phyloP scores from a whole-genome alignment of 176 grass and related monocot genomes.

The Zizania latifolia region DNA sequence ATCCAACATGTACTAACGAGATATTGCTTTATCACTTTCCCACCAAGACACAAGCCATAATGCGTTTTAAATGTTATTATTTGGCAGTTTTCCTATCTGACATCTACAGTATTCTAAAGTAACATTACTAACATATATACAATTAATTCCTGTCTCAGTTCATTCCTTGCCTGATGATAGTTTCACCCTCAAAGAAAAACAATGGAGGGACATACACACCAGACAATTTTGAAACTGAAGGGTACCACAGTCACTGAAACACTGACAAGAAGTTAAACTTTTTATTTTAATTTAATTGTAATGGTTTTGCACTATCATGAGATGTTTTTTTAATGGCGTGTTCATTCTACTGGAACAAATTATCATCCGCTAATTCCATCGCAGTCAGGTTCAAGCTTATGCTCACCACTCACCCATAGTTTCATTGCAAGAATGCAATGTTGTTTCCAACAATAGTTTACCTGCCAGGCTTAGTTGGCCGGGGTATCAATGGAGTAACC shows the following conservation, averaged over 20 bases:
- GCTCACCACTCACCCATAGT: neutral
- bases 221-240: neutral
- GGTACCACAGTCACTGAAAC: neutral
- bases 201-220: neutral
- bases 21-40: neutral
- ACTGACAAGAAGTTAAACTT: neutral
- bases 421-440: neutral
- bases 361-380: neutral
- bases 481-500: conserved; percentile 68
- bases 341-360: neutral
- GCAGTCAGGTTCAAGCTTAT: neutral
- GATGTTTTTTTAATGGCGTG: neutral
- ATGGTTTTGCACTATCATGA: neutral
- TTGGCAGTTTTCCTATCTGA: neutral
- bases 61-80: neutral
- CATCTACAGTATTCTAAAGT: neutral
- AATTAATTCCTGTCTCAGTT: neutral
- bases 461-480: conserved; percentile 40
- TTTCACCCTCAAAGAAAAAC: neutral
- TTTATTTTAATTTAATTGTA: neutral
- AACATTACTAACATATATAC: neutral
- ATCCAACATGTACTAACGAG: conserved; percentile 1
- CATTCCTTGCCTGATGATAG: neutral
- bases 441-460: conserved; percentile 38
- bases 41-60: neutral